Evolutionary conservation across 2,329 filamentous ascomycete genomes (phyloP).

Genomic region (Epichloe baconii): DNA sequence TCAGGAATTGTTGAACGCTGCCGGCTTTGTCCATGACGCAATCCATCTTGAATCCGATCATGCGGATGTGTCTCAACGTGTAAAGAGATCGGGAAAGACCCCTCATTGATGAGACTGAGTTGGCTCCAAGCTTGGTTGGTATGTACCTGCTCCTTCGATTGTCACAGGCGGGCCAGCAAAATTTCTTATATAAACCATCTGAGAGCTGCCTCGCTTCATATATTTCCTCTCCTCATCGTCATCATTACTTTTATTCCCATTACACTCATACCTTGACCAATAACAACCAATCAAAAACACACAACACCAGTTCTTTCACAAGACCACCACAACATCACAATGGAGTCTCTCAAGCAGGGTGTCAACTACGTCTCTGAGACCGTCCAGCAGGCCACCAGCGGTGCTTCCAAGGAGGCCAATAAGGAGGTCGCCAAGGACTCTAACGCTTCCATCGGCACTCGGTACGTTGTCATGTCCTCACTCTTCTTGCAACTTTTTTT

Average conservation of each 20-base stretch:
- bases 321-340: constrained; percentile 21
- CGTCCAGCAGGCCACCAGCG: constrained; percentile 41
- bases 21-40: constrained; percentile 1
- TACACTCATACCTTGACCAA: not conserved
- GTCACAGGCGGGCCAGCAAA: not conserved
- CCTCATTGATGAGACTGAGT: not conserved
- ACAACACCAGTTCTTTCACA: constrained; percentile 2
- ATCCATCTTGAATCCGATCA: not conserved
- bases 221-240: not conserved
- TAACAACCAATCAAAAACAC: constrained; percentile 6
- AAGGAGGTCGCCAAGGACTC: constrained; percentile 53
- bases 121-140: not conserved
- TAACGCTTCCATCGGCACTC: constrained; percentile 38
- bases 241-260: not conserved
- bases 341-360: constrained; percentile 45
- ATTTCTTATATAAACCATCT: constrained; percentile 1
- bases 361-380: constrained; percentile 54
- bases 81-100: not conserved
- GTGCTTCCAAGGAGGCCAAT: constrained; percentile 55
- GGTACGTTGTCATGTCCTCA: constrained; percentile 22
- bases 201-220: not conserved
- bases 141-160: too few species aligned
- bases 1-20: not conserved
- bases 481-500: rapidly evolving
- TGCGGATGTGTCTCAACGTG: constrained; percentile 1